Evolutionary conservation across 352 stramenopile species (phyloP).

Genomic region (Globisporangium iwayamae): DNA sequence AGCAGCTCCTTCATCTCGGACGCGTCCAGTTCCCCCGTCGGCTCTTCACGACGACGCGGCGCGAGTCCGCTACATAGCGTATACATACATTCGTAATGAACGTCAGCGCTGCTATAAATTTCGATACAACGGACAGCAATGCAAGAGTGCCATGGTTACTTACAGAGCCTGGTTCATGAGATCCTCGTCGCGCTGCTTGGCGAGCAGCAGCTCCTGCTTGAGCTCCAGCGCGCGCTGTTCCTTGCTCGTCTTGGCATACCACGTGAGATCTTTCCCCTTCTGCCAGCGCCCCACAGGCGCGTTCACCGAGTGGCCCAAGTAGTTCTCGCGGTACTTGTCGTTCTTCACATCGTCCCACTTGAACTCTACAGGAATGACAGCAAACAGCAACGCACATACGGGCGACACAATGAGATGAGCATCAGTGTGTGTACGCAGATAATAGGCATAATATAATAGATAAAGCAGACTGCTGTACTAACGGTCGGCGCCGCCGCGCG

Average conservation of each 20-base stretch:
- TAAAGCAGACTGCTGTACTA: slow-evolving; percentile 19
- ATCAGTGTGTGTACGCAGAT: not conserved
- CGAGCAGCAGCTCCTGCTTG: slow-evolving; percentile 56
- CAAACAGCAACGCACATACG: not conserved
- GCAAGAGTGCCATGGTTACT: slow-evolving; percentile 14
- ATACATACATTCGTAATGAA: not conserved
- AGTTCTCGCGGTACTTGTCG: slow-evolving; percentile 92
- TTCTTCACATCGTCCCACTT: slow-evolving; percentile 94
- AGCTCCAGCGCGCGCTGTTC: slow-evolving; percentile 47
- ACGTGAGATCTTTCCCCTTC: slow-evolving; percentile 88
- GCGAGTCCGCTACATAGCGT: slow-evolving; percentile 49
- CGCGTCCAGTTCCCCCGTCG: slow-evolving; percentile 51
- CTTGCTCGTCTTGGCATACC: slow-evolving; percentile 83
- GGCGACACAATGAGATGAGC: not conserved
- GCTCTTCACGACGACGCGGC: slow-evolving; percentile 42
- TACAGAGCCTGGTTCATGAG: slow-evolving; percentile 89
- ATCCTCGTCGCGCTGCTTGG: slow-evolving; percentile 85
- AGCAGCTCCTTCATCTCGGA: slow-evolving; percentile 87
- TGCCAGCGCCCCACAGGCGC: slow-evolving; percentile 88
- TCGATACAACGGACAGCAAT: not conserved
- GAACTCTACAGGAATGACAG: slow-evolving; percentile 54
- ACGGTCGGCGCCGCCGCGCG: slow-evolving; percentile 83
- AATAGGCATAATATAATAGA: not conserved
- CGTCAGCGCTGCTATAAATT: not conserved
- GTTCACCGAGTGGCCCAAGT: slow-evolving; percentile 85